Evolutionary conservation across 148 eudicot genomes (phyloP).

Genomic region (Silene conica): DNA sequence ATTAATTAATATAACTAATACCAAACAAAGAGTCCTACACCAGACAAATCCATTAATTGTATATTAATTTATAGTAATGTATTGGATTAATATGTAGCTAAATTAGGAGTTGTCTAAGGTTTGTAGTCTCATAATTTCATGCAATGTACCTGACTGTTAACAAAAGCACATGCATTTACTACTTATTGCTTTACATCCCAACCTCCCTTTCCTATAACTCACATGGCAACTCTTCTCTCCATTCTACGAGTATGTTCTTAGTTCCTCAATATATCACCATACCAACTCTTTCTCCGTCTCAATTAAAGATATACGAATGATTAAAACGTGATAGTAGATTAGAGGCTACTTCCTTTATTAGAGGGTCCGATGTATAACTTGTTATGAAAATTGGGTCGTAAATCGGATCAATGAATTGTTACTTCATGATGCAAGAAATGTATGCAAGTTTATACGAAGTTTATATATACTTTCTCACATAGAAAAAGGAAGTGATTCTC

Average conservation of each 20-base stretch:
- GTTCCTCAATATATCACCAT: neutral
- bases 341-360: too few relatives aligned
- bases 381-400: too few relatives aligned
- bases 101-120: neutral
- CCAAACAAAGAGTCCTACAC: neutral
- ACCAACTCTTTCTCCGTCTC: too few relatives aligned
- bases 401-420: too few relatives aligned
- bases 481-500: too few relatives aligned
- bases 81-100: neutral
- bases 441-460: too few relatives aligned
- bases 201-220: constrained; percentile 21
- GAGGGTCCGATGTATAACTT: too few relatives aligned
- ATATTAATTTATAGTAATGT: neutral
- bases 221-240: constrained; percentile 19
- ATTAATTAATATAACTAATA: neutral
- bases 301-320: too few relatives aligned
- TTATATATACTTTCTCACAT: too few relatives aligned
- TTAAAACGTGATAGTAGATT: too few relatives aligned
- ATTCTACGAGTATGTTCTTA: neutral
- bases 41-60: neutral
- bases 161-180: constrained; percentile 21
- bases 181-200: constrained; percentile 19
- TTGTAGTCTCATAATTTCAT: neutral
- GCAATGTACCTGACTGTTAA: neutral
- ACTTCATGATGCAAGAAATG: too few relatives aligned